These are phyloP conservation scores for Deinandra increscens DNA, from an alignment of 129 eudicot species.

Conservation along the genomic window DNA sequence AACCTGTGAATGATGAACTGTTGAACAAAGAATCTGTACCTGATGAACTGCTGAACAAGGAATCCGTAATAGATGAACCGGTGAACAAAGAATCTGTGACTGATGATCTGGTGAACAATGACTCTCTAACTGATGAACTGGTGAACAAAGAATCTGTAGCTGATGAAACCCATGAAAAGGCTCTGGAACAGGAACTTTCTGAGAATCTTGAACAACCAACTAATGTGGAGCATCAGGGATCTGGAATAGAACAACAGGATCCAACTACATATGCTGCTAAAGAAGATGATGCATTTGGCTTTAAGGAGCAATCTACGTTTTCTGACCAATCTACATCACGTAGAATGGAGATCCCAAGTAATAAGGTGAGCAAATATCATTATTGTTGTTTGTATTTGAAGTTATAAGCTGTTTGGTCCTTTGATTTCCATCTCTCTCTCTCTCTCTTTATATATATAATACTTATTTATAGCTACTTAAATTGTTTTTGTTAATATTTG, in stretches of 20 bases:
- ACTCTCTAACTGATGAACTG: constrained; percentile 23
- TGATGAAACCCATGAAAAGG: constrained; percentile 23
- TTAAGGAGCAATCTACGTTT: constrained; percentile 32
- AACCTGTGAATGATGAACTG: background rate
- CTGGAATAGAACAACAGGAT: constrained; percentile 33
- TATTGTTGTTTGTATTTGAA: background rate
- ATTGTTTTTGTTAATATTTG: background rate
- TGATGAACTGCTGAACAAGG: constrained; percentile 11
- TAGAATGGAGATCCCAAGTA: constrained; percentile 81
- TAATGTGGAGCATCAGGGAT: constrained; percentile 33
- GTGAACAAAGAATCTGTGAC: constrained; percentile 25
- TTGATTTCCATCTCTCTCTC: background rate
- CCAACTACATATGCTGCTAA: constrained; percentile 30
- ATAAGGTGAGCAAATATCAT: constrained; percentile 47
- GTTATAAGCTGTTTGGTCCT: background rate
- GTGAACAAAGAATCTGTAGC: background rate
- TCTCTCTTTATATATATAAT: background rate
- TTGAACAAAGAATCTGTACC: constrained; percentile 23
- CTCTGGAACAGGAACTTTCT: constrained; percentile 19
- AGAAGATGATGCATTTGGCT: constrained; percentile 41
- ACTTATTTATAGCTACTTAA: background rate
- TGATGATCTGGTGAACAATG: constrained; percentile 6
- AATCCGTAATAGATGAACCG: constrained; percentile 12
- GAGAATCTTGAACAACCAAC: constrained; percentile 38
- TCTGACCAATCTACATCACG: constrained; percentile 44